Evolutionary conservation across 108 stramenopile genomes (phyloP).

Genomic region (Bacterosira constricta): DNA sequence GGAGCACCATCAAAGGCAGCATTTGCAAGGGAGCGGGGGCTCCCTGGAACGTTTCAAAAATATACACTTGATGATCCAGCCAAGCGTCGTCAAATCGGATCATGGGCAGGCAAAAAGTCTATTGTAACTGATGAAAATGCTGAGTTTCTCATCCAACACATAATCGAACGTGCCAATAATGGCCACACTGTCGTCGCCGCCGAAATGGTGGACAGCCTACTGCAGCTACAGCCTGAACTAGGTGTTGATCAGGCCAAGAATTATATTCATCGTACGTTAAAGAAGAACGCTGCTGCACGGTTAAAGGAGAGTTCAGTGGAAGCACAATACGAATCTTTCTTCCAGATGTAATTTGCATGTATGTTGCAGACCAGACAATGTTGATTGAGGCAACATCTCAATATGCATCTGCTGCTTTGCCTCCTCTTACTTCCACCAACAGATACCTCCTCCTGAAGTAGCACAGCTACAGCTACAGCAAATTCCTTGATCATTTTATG

Average conservation of each 20-base stretch:
- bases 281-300: neutral
- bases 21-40: neutral
- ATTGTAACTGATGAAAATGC: neutral
- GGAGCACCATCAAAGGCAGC: neutral
- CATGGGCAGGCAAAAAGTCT: neutral
- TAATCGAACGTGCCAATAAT: constrained; percentile 15
- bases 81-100: neutral
- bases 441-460: too few relatives aligned
- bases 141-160: neutral
- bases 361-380: too few relatives aligned
- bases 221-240: constrained; percentile 6
- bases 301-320: constrained; percentile 1
- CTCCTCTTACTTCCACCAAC: too few relatives aligned
- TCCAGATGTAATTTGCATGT: too few relatives aligned
- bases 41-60: neutral
- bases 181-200: neutral
- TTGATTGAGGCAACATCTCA: too few relatives aligned
- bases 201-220: neutral
- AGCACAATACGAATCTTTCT: too few relatives aligned
- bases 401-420: too few relatives aligned
- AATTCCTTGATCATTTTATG: too few relatives aligned
- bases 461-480: too few relatives aligned
- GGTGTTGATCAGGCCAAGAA: neutral
- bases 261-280: neutral
- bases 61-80: neutral